Base-by-base conservation (phyloP, 805 yeast genomes). In the Zygoascus flipseniorum region DNA sequence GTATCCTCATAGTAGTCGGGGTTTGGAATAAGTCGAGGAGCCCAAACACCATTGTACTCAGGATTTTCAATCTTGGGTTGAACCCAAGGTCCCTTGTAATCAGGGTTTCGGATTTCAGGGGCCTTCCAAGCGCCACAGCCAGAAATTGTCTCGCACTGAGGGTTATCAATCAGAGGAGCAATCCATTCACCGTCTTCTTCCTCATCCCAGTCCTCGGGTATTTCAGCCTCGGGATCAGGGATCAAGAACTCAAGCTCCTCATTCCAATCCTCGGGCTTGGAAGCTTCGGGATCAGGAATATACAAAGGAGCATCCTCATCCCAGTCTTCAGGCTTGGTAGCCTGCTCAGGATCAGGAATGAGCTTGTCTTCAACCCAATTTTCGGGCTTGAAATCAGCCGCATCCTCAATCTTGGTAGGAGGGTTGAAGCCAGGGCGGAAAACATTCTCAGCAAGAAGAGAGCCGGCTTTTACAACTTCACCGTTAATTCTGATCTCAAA, bases 121-220 rank as follows among this genome's bases (percentile, higher is more conserved):
- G 87, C 77, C 48, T 68, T 68, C 96, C 95, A 90, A 57, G 75
- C 71, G 44, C 97, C 97, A 69, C 97, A 89, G 51, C 74, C 77
- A 0, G 96, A 39, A 26, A 51, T 31, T 13, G 64, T 61, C 31
- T 70, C 74, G 69, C 97, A 89, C 54, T 72, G 80, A 10, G 97
- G 96, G 66, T 89, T 89, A 46, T 72, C 72, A 47, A 89, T 74
- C 48, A 73, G 67, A 26, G 92, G 89, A 2, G 89, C 84, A 44
- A 72, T 62, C 95, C 95, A 90, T 62, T 76, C 83, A 5, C 96
- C 97, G 65, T 89, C 96, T 65, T 85, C 90, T 59, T 83, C 90
- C 43, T 87, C 96, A 64, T 86, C 86, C 97, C 97, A 89, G 63
- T 78, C 83, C 46, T 74, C 84, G 18, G 96, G 96, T 61, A 75